Percentiles rank a stretch among this genome's conserved stretches.
phyloP scores from a whole-genome alignment of 2,329 filamentous ascomycete species.

The Alternaria ethzedia region DNA sequence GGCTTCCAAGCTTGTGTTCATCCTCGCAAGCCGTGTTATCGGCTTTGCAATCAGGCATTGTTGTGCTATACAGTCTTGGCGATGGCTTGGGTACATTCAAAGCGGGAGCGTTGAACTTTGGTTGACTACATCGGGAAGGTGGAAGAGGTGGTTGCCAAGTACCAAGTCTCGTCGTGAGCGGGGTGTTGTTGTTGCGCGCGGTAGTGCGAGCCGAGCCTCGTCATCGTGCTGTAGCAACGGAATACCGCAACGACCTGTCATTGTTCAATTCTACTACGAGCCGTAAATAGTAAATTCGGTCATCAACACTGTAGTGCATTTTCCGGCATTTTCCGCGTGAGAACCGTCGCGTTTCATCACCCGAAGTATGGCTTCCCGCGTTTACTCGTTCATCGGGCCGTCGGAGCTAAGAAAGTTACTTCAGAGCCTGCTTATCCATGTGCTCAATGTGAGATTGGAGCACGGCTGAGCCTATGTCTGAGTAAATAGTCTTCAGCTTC shows the following conservation, averaged over 20 bases:
- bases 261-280: neutral
- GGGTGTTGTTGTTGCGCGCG: neutral
- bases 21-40: constrained; percentile 1
- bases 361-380: neutral
- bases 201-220: constrained; percentile 1
- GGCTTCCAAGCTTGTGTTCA: neutral
- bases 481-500: constrained; percentile 3
- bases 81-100: neutral
- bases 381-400: neutral
- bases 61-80: neutral
- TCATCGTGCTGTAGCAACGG: neutral
- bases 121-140: constrained; percentile 6
- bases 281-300: neutral
- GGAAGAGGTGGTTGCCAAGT: neutral
- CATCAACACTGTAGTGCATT: neutral
- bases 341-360: neutral
- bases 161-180: constrained; percentile 5
- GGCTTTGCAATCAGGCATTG: neutral
- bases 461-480: constrained; percentile 6
- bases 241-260: neutral
- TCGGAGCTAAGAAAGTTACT: constrained; percentile 4
- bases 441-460: constrained; percentile 12
- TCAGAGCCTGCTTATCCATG: constrained; percentile 20
- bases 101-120: neutral
- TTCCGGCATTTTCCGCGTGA: neutral